Percentiles rank a stretch among this genome's conserved stretches.
phyloP scores from a whole-genome alignment of 345 rosid genomes.

The Conringia planisiliqua region DNA sequence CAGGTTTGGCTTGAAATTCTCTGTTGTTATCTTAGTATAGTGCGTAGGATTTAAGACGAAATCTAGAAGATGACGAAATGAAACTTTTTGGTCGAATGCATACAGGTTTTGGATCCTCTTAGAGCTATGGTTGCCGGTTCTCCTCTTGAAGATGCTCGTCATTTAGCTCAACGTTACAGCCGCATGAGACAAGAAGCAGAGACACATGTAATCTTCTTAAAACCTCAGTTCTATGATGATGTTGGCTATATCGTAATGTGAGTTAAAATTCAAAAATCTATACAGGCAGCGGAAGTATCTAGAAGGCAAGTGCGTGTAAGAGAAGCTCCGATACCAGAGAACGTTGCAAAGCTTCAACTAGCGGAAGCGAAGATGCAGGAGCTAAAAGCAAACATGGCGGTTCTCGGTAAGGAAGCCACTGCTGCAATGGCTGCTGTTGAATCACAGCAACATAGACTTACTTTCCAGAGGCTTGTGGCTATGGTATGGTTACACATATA shows the following conservation, averaged over 20 bases:
- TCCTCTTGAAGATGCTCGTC: slow-evolving; percentile 93
- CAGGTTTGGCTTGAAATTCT: slow-evolving; percentile 48
- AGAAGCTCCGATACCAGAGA: slow-evolving; percentile 87
- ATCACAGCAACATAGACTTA: slow-evolving; percentile 85
- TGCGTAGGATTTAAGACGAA: background rate
- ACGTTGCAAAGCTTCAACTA: slow-evolving; percentile 84
- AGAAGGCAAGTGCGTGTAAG: slow-evolving; percentile 75
- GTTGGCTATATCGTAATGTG: slow-evolving; percentile 26
- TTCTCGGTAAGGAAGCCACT: slow-evolving; percentile 95
- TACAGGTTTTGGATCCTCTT: slow-evolving; percentile 72
- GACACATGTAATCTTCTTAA: slow-evolving; percentile 51
- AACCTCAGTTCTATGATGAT: background rate
- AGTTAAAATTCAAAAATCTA: slow-evolving; percentile 35
- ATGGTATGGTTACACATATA: slow-evolving; percentile 48
- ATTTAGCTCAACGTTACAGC: slow-evolving; percentile 96
- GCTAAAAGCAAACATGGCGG: slow-evolving; percentile 84
- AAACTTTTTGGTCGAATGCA: background rate
- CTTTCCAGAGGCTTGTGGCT: slow-evolving; percentile 89
- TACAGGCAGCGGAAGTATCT: slow-evolving; percentile 75
- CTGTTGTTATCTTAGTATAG: background rate
- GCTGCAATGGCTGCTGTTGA: slow-evolving; percentile 96
- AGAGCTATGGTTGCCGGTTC: slow-evolving; percentile 78
- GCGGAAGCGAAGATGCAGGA: slow-evolving; percentile 87
- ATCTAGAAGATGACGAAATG: background rate
- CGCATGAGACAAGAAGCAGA: slow-evolving; percentile 99